Evolutionary conservation across 2,329 filamentous ascomycete species (phyloP), one percentile per base, ranked within the genome.

Genomic region (Karstenula rhodostoma): DNA sequence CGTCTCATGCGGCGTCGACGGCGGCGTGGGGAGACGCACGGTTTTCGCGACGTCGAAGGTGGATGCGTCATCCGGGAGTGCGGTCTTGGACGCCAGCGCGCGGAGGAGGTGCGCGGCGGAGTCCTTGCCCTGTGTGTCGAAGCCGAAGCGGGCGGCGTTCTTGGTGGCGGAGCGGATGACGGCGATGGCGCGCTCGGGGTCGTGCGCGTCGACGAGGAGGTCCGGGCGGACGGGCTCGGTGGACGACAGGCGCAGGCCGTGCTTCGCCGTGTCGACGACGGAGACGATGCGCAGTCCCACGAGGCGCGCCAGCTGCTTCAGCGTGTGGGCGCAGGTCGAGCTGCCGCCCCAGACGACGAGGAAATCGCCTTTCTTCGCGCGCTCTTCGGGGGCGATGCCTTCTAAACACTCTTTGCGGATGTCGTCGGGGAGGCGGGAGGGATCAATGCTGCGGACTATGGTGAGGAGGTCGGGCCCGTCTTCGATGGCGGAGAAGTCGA

Each of bases 291-390:
- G 85, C 0, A 93, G 76, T 0, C 90, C 89, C 0, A 84, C 86
- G 0, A 91, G 79, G 43, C 88, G 87, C 0, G 90, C 90, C 1
- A 93, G 82, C 68, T 93, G 90, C 3, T 89, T 82, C 0, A 86
- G 82, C 7, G 91, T 80, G 63, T 88, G 85, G 0, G 89, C 90
- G 1, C 88, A 91, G 0, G 89, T 91, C 0, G 89, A 90, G 1
- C 89, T 92, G 8, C 74, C 90, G 58, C 90, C 90, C 90, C 90
- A 93, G 49, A 93, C 86, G 1, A 86, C 87, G 42, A 93, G 77
- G 86, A 89, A 93, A 61, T 93, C 90, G 0, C 88, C 89, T 0
- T 77, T 67, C 44, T 80, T 79, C 0, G 87, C 84, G 9, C 87
- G 79, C 63, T 91, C 88, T 0, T 73, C 68, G 1, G 78, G 69